Conservation (phyloP, 306 rosid species). For the Rubus parviflorus region DNA sequence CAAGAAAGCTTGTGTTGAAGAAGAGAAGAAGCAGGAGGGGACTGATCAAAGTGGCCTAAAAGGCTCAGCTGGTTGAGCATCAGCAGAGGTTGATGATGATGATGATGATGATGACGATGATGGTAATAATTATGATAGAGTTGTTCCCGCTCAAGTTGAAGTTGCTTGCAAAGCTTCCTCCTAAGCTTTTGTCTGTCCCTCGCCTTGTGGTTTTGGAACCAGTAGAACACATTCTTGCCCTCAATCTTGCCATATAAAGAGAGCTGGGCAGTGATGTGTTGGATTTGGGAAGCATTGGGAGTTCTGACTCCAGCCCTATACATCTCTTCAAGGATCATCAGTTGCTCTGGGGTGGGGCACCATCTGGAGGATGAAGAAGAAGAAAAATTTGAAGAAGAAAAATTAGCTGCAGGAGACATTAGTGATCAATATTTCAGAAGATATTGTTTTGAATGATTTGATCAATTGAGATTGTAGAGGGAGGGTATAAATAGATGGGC, state of each 20-base stretch:
- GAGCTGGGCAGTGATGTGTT: constrained; percentile 81
- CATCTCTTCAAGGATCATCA: constrained; percentile 87
- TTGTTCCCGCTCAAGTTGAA: constrained; percentile 55
- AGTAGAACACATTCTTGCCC: constrained; percentile 92
- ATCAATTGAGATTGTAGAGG: not conserved
- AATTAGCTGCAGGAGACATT: constrained; percentile 58
- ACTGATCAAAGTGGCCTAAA: constrained; percentile 36
- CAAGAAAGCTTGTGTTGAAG: constrained; percentile 38
- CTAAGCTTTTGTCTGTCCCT: constrained; percentile 86
- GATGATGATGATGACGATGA: not conserved
- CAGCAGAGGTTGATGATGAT: not conserved
- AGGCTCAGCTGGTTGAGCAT: constrained; percentile 43
- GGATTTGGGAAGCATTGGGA: constrained; percentile 84
- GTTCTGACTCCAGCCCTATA: constrained; percentile 77
- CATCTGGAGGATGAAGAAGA: constrained; percentile 62
- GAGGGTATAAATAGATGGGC: constrained; percentile 46
- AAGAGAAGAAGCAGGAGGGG: constrained; percentile 28
- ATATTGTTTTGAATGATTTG: not conserved
- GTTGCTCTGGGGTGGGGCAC: constrained; percentile 92
- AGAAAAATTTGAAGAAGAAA: constrained; percentile 19
- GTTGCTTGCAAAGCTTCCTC: constrained; percentile 74
- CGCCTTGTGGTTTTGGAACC: constrained; percentile 98
- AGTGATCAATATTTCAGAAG: not conserved
- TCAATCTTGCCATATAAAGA: constrained; percentile 84
- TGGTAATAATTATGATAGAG: constrained; percentile 23